These are phyloP conservation scores for Cladosporium colombiae DNA, from an alignment of 2,329 filamentous ascomycete species.

Conservation along the genomic window DNA sequence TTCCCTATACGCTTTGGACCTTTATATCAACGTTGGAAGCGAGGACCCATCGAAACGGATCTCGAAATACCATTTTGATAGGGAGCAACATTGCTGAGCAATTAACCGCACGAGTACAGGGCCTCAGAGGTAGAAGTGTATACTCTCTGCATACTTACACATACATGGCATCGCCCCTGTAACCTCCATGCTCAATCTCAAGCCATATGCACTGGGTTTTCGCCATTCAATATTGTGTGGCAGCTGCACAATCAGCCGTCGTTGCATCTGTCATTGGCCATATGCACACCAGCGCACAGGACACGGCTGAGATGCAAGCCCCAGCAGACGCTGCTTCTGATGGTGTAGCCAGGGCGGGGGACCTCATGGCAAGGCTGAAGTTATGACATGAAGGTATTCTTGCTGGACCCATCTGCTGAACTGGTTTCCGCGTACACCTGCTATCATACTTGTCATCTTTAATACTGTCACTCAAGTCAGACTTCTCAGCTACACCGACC, in stretches of 20 bases:
- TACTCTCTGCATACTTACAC: background rate
- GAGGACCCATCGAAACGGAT: no score
- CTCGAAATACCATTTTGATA: no score
- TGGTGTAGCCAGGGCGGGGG: background rate
- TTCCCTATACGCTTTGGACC: no score
- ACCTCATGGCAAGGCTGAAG: background rate
- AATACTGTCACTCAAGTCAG: background rate
- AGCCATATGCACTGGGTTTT: no score
- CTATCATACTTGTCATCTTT: background rate
- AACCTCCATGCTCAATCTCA: background rate
- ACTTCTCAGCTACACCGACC: background rate
- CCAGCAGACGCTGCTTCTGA: background rate
- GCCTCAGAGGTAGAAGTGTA: no score
- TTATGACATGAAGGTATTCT: background rate
- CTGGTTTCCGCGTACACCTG: background rate
- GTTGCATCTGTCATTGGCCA: background rate
- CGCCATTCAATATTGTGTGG: background rate
- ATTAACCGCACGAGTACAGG: no score
- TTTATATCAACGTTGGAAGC: no score
- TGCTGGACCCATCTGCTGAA: background rate
- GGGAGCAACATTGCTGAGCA: no score
- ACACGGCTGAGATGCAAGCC: background rate
- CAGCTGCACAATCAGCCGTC: background rate
- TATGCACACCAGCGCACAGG: background rate
- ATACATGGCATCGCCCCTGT: background rate